Evolutionary conservation across 129 eudicot genomes (phyloP).

Genomic region (Arctium lappa): DNA sequence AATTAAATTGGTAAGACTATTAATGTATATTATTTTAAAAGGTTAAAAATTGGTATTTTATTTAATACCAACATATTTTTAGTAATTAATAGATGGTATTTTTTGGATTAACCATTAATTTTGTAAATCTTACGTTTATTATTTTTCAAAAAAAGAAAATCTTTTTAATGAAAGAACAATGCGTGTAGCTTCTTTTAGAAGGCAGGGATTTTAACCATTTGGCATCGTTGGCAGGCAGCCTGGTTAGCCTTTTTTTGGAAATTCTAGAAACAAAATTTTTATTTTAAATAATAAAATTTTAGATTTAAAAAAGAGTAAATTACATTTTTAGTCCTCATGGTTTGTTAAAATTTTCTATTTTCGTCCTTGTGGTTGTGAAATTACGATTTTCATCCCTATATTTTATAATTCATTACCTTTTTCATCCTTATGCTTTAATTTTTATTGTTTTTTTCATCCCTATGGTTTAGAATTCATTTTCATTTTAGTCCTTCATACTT

Average conservation of each 20-base stretch:
- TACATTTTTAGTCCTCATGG: too few species aligned
- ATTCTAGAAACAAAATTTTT: background rate
- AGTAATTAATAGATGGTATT: background rate
- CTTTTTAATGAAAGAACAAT: conserved; percentile 2
- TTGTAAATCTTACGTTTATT: background rate
- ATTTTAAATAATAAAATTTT: too few species aligned
- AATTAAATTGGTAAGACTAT: background rate
- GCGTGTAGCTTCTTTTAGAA: conserved; percentile 19
- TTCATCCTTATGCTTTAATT: too few species aligned
- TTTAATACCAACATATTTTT: background rate
- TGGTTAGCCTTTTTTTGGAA: conserved; percentile 1
- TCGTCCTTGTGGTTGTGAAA: too few species aligned
- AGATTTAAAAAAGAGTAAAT: too few species aligned
- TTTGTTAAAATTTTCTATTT: too few species aligned
- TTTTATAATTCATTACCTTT: too few species aligned
- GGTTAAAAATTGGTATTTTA: background rate
- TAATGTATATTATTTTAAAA: background rate
- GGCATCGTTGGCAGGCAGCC: conserved; percentile 31
- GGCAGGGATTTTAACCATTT: conserved; percentile 20
- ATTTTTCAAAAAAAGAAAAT: background rate
- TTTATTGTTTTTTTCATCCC: too few species aligned
- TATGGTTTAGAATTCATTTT: too few species aligned
- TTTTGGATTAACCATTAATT: background rate
- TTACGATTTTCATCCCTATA: too few species aligned
- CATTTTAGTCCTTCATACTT: too few species aligned